Percentiles rank a stretch among this genome's conserved stretches.
These are phyloP conservation scores for Dothidotthia symphoricarpi DNA, from an alignment of 2,329 filamentous ascomycete genomes.

Conservation along the genomic window DNA sequence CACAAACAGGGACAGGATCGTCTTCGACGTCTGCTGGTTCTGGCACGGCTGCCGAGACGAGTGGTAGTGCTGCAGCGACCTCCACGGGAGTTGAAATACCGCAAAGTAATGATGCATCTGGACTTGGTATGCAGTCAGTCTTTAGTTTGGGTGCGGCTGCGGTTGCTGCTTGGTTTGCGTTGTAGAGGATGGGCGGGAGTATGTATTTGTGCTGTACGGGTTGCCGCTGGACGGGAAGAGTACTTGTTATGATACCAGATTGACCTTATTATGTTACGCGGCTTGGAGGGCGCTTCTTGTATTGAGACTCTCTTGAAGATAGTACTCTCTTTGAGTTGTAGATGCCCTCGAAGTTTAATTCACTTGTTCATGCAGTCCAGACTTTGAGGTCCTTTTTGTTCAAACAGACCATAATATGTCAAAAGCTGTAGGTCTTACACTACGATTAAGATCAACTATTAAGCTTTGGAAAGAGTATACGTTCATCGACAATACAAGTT, in stretches of 20 bases:
- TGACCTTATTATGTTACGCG: too few species aligned
- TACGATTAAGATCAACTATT: too few species aligned
- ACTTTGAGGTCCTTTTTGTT: too few species aligned
- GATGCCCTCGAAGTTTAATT: constrained; percentile 4
- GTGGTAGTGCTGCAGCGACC: too few species aligned
- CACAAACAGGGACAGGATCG: constrained; percentile 11
- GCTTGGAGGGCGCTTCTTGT: background rate
- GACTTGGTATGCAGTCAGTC: constrained; percentile 22
- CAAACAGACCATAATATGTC: too few species aligned
- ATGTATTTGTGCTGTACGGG: background rate
- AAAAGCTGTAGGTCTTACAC: too few species aligned
- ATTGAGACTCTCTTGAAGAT: background rate
- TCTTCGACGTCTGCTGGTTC: constrained; percentile 11
- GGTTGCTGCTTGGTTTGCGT: constrained; percentile 24
- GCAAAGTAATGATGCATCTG: constrained; percentile 22
- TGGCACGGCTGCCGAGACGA: constrained; percentile 1
- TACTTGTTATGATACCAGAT: constrained; percentile 24
- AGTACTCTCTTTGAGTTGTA: background rate
- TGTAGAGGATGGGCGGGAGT: constrained; percentile 16
- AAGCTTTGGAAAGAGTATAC: too few species aligned
- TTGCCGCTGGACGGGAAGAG: background rate
- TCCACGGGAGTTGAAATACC: too few species aligned
- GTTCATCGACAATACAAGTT: too few species aligned
- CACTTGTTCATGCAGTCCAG: background rate
- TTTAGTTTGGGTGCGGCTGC: constrained; percentile 27